Evolutionary conservation across 352 stramenopile genomes (phyloP), one percentile per base, ranked within the genome.

Genomic region (Pythium myriotylum): DNA sequence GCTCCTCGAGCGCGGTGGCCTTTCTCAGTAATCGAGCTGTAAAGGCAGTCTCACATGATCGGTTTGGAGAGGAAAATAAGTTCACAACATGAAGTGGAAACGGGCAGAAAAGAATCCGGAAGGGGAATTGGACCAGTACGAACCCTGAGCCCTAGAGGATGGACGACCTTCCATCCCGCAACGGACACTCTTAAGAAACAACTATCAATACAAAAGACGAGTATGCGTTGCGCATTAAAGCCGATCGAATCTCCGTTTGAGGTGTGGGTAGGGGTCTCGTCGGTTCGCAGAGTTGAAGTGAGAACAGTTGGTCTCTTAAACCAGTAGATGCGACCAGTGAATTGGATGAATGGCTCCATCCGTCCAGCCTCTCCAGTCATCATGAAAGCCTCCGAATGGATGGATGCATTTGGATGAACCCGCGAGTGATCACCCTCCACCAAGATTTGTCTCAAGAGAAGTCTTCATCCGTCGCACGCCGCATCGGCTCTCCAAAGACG

Each of bases 11-110:
- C 29, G 5, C 5, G 29, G 29, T 35, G 29, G 5, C 29, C 29
- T 35, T 35, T 35, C 29, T 35, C 29, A 35, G 29, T 35, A 35
- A 35, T 35, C 29, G 29, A 35, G 29, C 29, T 35, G 29, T 35
- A 35, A 35, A 35, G 29, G 29, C 29, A 35, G 29, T 35, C 29
- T 35, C 29, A 35, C 5, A 35, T 16, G 37, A 43, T 43, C 54
- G 29, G 14, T 20, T 62, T 62, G 43, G 54, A 37, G 26, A 48
- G 54, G 54, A 42, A 52, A 51, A 51, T 32, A 62, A 62, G 54
- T 62, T 52, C 54, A 47, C 32, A 40, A 32, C 47, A 43, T 47
- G 39, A 23, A 53, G 33, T 43, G 9, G 42, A n/a, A 42, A 16
- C 26, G 47, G 26, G n/a, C 29, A 19, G 26, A 41, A 26, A 29